phyloP scores from a whole-genome alignment of 192 early-diverging fungal species.

The Anaeromyces robustus region DNA sequence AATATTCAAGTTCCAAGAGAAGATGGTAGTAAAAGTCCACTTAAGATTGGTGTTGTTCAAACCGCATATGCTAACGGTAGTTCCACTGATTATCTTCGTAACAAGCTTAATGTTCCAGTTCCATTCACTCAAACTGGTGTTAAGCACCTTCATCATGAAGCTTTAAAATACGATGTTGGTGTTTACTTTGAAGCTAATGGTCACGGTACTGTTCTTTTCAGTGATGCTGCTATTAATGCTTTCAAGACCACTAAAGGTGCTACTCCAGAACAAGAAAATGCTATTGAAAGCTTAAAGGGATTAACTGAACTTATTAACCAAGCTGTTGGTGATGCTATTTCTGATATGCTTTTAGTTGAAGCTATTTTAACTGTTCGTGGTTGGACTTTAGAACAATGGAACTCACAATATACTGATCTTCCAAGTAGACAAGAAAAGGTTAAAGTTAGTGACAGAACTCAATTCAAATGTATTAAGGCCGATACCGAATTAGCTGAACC shows the following conservation, averaged over 20 bases:
- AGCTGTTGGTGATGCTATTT: constrained; percentile 94
- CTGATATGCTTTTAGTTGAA: constrained; percentile 91
- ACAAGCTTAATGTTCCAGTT: constrained; percentile 83
- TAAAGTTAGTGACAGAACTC: constrained; percentile 56
- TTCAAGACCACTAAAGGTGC: constrained; percentile 53
- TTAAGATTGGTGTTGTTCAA: constrained; percentile 92
- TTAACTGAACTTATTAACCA: constrained; percentile 95
- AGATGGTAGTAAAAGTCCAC: constrained; percentile 12
- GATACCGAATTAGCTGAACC: constrained; percentile 83
- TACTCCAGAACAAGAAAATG: constrained; percentile 59
- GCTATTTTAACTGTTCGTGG: constrained; percentile 69
- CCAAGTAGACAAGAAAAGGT: constrained; percentile 95
- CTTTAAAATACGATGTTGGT: constrained; percentile 90
- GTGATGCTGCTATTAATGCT: constrained; percentile 52
- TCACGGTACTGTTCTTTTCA: constrained; percentile 97
- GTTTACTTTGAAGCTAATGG: constrained; percentile 99
- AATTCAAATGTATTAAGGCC: constrained; percentile 93
- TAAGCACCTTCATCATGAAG: constrained; percentile 98
- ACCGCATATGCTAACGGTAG: constrained; percentile 98
- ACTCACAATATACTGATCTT: constrained; percentile 82
- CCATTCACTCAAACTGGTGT: constrained; percentile 94
- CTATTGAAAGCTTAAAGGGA: constrained; percentile 60
- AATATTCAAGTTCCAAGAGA: constrained; percentile 33
- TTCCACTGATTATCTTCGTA: constrained; percentile 81
- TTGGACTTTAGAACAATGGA: constrained; percentile 76